Conservation (phyloP, 2,329 filamentous ascomycete genomes). For the Colletotrichum sp. region DNA sequence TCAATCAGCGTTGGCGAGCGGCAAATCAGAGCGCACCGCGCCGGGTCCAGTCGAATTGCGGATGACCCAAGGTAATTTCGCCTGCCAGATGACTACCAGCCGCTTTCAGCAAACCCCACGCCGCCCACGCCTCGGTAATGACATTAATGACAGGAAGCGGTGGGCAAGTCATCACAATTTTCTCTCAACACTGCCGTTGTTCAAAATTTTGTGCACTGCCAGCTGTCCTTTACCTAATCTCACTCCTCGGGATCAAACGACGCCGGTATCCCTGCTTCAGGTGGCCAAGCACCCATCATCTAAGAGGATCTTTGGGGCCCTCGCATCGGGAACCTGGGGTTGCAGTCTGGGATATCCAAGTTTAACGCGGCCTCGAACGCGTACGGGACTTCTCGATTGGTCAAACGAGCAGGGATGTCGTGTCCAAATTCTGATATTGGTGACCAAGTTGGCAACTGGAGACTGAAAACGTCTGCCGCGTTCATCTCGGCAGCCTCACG, state of each 20-base stretch:
- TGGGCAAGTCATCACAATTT: constrained; percentile 12
- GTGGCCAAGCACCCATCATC: not conserved
- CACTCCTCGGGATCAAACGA: not conserved
- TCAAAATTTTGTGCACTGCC: constrained; percentile 1
- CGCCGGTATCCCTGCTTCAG: constrained; percentile 7
- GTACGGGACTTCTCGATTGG: not conserved
- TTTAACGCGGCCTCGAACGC: not conserved
- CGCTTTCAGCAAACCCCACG: constrained; percentile 18
- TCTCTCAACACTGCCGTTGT: not conserved
- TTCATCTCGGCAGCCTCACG: constrained; percentile 16
- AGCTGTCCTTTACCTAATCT: constrained; percentile 4
- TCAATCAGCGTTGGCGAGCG: not conserved
- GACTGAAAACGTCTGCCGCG: not conserved
- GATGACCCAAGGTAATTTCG: constrained; percentile 20
- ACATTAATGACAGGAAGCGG: constrained; percentile 16
- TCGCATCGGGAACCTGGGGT: constrained; percentile 11
- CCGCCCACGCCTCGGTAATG: constrained; percentile 15
- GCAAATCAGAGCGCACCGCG: constrained; percentile 1
- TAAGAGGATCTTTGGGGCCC: not conserved
- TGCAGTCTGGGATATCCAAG: constrained; percentile 10
- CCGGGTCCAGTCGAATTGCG: constrained; percentile 13
- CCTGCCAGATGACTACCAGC: constrained; percentile 15
- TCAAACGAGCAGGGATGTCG: not conserved
- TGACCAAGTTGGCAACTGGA: not conserved
- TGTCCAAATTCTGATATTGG: not conserved